Percentiles rank a stretch among this genome's conserved stretches.
Evolutionary conservation across 495 filamentous ascomycete genomes (phyloP).

Genomic region (Rhypophila decipiens): DNA sequence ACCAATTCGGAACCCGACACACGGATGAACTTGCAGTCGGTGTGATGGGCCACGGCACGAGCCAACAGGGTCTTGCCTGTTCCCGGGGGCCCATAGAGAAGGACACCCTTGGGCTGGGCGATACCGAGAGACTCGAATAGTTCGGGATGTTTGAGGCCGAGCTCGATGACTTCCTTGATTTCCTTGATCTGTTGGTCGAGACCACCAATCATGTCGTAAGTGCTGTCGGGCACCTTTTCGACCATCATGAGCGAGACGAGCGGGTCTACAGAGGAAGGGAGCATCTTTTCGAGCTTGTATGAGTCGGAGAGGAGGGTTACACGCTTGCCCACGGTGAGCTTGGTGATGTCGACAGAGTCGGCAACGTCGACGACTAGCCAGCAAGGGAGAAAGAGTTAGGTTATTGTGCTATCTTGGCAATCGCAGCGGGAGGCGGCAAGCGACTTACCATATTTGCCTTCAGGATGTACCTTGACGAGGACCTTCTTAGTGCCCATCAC

Average conservation of each 20-base stretch:
- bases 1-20: constrained; percentile 94
- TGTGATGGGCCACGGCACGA: constrained; percentile 93
- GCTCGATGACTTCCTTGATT: constrained; percentile 99
- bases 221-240: constrained; percentile 98
- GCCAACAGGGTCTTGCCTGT: constrained; percentile 97
- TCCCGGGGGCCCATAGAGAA: constrained; percentile 94
- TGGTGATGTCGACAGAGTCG: constrained; percentile 87
- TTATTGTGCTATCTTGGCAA: too few species aligned
- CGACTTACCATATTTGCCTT: constrained; percentile 94
- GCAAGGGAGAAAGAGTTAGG: constrained; percentile 1
- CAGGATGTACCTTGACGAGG: constrained; percentile 96
- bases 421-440: not conserved
- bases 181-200: constrained; percentile 99
- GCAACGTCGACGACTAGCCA: constrained; percentile 89
- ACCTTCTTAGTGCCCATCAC: constrained; percentile 99
- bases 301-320: constrained; percentile 93
- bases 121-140: constrained; percentile 98
- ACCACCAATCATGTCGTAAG: constrained; percentile 99
- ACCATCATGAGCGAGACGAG: constrained; percentile 99
- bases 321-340: constrained; percentile 95
- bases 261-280: constrained; percentile 94
- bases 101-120: constrained; percentile 93
- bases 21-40: constrained; percentile 97
- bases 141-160: constrained; percentile 96
- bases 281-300: constrained; percentile 97